Base-by-base conservation (phyloP, 352 stramenopile species). In the Phytopythium oedochilum region DNA sequence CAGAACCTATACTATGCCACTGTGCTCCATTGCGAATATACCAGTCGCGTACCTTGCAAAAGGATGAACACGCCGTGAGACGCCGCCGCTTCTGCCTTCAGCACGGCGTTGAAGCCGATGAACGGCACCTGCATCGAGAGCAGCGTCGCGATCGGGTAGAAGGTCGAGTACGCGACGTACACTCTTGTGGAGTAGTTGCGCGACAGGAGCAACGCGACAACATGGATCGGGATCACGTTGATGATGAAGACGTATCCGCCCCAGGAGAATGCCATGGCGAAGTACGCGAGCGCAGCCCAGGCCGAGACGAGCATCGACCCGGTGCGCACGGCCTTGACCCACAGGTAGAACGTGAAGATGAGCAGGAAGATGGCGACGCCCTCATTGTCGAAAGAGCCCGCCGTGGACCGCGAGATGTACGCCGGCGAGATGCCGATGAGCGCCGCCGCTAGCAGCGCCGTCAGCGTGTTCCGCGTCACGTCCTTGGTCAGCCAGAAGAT, bases 191-290 rank as follows among this genome's bases (percentile, higher is more conserved):
- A 97, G 66, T 96, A 97, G 25, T 86, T 76, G 9, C 94, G 94
- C 14, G 87, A 74, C 4, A 98, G 52, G 14, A 99, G 71, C 25
- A 99, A 66, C 36, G 76, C 64, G 9, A 97, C 70, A 17, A 96
- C 90, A 70, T 99, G 95, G 25, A 98, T 88, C 29, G 95, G 96
- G 36, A 99, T 86, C 39, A 99, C 81, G 73, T 99, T 99, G 69
- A 99, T 89, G 44, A 99, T 98, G 75, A 99, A 99, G 29, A 99
- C 94, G 70, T 99, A 99, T 50, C 97, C 97, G 62, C 97, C 97
- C 97, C 97, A 99, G 1, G 94, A 94, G 7, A 96, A 77, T 15
- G 97, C 96, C 91, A 97, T 97, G 63, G 96, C 96, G 66, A 99
- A 98, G 68, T 99, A 99, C 3, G 82, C 75, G 23, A 99, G 66